Conservation (phyloP, 352 stramenopile genomes). For the Globisporangium polare region DNA sequence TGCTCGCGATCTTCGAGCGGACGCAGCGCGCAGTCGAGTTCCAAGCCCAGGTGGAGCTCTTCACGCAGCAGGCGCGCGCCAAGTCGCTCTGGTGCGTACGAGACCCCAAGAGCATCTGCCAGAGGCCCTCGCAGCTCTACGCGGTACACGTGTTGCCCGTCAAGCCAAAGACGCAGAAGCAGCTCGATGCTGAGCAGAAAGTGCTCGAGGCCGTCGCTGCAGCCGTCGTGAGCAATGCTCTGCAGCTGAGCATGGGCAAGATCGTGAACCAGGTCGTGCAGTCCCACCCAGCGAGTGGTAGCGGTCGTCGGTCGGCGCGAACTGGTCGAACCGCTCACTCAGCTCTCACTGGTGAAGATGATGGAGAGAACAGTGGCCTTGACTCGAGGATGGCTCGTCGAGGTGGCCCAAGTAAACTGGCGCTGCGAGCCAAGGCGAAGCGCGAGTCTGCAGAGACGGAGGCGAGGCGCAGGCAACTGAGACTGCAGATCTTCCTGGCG, state of each 20-base stretch:
- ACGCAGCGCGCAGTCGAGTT: conserved; percentile 28
- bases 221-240: conserved; percentile 27
- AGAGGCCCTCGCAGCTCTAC: conserved; percentile 46
- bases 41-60: conserved; percentile 36
- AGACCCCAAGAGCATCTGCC: conserved; percentile 37
- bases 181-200: conserved; percentile 33
- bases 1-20: conserved; percentile 34
- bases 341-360: not conserved
- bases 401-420: not conserved
- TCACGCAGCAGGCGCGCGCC: conserved; percentile 35
- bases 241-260: conserved; percentile 34
- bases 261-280: conserved; percentile 17
- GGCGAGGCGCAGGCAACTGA: conserved; percentile 24
- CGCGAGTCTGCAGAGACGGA: conserved; percentile 33
- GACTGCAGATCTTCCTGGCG: conserved; percentile 36
- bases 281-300: not conserved
- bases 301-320: conserved; percentile 5
- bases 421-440: conserved; percentile 19
- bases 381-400: not conserved
- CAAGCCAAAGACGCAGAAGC: conserved; percentile 34
- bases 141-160: conserved; percentile 42
- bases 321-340: conserved; percentile 1
- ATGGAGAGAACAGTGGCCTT: not conserved
- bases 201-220: conserved; percentile 21
- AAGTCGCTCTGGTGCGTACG: conserved; percentile 63